These are phyloP conservation scores for Neocatenulostroma microsporum DNA, from an alignment of 2,329 filamentous ascomycete species.

Conservation along the genomic window DNA sequence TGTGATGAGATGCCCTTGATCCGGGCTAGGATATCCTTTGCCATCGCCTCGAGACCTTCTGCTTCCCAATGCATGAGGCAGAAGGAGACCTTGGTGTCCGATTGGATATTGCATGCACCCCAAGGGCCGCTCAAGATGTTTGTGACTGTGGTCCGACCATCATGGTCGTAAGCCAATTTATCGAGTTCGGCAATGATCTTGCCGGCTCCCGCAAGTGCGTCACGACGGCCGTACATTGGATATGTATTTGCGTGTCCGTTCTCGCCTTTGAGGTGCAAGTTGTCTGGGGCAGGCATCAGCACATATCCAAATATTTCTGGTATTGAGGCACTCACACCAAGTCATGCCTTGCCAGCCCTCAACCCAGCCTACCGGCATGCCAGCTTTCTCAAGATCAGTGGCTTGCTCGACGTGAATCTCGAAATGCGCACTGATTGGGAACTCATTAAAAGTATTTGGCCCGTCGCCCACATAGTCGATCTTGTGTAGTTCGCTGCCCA, in stretches of 20 bases:
- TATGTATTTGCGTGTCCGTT: slow-evolving; percentile 28
- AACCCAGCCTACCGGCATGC: slow-evolving; percentile 15
- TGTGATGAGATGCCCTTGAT: slow-evolving; percentile 6
- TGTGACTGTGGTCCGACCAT: slow-evolving; percentile 22
- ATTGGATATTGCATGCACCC: slow-evolving; percentile 27
- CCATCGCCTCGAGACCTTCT: slow-evolving; percentile 19
- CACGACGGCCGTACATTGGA: slow-evolving; percentile 21
- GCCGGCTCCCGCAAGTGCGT: slow-evolving; percentile 19
- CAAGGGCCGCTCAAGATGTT: slow-evolving; percentile 14
- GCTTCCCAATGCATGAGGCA: slow-evolving; percentile 24
- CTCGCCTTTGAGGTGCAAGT: slow-evolving; percentile 4
- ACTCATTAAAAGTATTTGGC: slow-evolving; percentile 9
- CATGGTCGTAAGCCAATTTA: slow-evolving; percentile 11
- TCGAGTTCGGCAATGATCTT: slow-evolving; percentile 23
- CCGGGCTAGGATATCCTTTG: slow-evolving; percentile 13
- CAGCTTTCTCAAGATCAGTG: slow-evolving; percentile 11
- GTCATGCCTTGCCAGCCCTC: slow-evolving; percentile 20
- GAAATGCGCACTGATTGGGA: slow-evolving; percentile 19
- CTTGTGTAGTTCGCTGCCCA: slow-evolving; percentile 23
- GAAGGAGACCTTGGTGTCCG: slow-evolving; percentile 19
- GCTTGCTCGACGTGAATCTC: slow-evolving; percentile 21
- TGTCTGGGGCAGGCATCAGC: slow-evolving; percentile 13
- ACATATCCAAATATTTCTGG: no score
- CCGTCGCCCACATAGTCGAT: slow-evolving; percentile 28
- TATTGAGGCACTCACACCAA: no score